Conservation (phyloP, 2,329 filamentous ascomycete species). For the Delphinella strobiligena region DNA sequence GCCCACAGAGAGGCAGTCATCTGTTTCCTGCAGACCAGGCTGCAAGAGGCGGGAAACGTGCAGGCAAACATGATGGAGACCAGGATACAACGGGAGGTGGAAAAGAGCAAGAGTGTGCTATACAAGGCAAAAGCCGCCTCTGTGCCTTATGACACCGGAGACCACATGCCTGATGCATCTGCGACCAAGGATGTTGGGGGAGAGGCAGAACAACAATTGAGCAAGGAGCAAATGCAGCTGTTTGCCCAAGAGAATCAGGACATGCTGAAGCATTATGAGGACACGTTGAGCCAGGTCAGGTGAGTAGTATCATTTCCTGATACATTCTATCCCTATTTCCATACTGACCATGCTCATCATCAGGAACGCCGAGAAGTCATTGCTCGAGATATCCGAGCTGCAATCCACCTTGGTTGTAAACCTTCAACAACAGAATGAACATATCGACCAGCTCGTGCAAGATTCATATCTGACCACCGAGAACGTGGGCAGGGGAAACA, state of each 20-base stretch:
- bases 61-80: slow-evolving; percentile 93
- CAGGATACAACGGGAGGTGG: slow-evolving; percentile 68
- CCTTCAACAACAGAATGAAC: slow-evolving; percentile 70
- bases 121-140: slow-evolving; percentile 47
- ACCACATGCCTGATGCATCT: not conserved
- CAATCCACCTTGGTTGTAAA: slow-evolving; percentile 83
- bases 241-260: slow-evolving; percentile 89
- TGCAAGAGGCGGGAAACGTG: slow-evolving; percentile 64
- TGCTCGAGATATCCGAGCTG: slow-evolving; percentile 84
- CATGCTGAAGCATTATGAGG: slow-evolving; percentile 88
- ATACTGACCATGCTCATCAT: no score
- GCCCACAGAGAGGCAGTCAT: slow-evolving; percentile 71
- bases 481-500: slow-evolving; percentile 82
- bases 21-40: slow-evolving; percentile 63
- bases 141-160: slow-evolving; percentile 2
- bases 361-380: slow-evolving; percentile 77
- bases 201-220: slow-evolving; percentile 7
- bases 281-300: slow-evolving; percentile 88
- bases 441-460: slow-evolving; percentile 77
- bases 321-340: slow-evolving; percentile 4
- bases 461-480: slow-evolving; percentile 73
- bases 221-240: slow-evolving; percentile 72
- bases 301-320: slow-evolving; percentile 34
- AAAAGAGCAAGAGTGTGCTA: slow-evolving; percentile 78
- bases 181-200: slow-evolving; percentile 1